Evolutionary conservation across 2,329 filamentous ascomycete species (phyloP).

Genomic region (Stylonectria norvegica): DNA sequence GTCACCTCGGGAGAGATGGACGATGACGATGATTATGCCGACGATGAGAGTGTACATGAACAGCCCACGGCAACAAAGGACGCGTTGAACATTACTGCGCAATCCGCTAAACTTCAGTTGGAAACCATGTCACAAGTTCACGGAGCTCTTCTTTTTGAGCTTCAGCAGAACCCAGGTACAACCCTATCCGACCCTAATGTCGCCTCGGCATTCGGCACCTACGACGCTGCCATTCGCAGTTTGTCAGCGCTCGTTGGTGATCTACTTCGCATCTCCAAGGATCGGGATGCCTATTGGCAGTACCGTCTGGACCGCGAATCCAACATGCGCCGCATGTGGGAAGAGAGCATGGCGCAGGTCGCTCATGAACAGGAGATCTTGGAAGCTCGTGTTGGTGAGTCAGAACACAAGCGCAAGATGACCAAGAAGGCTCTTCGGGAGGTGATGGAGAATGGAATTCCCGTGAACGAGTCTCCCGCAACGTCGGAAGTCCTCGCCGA

Average conservation of each 20-base stretch:
- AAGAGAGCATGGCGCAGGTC: conserved; percentile 98
- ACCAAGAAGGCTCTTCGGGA: conserved; percentile 89
- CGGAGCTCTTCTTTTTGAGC: conserved; percentile 70
- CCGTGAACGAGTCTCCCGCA: conserved; percentile 28
- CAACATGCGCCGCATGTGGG: conserved; percentile 93
- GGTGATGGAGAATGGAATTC: conserved; percentile 60
- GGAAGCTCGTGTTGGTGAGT: conserved; percentile 81
- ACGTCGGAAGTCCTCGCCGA: conserved; percentile 31
- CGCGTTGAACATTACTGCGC: conserved; percentile 93
- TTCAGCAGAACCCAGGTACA: conserved; percentile 62
- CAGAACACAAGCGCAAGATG: conserved; percentile 82
- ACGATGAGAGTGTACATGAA: conserved; percentile 74
- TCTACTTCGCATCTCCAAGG: conserved; percentile 84
- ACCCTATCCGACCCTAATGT: conserved; percentile 74
- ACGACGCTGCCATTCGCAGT: conserved; percentile 85
- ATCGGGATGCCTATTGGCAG: conserved; percentile 96
- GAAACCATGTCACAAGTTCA: conserved; percentile 87
- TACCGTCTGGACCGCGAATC: conserved; percentile 88
- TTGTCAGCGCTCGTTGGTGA: conserved; percentile 81
- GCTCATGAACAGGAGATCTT: conserved; percentile 90
- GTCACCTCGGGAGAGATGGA: conserved; percentile 51
- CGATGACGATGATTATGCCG: conserved; percentile 71
- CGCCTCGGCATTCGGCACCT: conserved; percentile 74
- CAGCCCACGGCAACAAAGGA: conserved; percentile 76
- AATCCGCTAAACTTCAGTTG: conserved; percentile 88